Base-by-base conservation (phyloP, 495 filamentous ascomycete species). In the Lepidopterella palustris region DNA sequence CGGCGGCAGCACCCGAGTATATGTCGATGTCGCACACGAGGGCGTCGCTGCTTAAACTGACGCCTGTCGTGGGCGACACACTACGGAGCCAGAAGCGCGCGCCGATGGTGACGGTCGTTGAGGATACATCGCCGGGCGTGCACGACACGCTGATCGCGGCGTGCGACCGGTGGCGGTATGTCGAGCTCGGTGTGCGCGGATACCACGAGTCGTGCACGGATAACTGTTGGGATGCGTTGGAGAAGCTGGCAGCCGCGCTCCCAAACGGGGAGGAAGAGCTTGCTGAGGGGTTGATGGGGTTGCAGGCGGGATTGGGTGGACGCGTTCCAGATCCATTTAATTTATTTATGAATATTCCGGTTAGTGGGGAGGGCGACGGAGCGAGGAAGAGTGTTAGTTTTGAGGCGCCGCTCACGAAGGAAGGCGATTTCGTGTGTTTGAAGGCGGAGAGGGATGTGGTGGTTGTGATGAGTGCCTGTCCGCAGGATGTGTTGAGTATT, bases 291-390 rank as follows among this genome's bases (percentile, higher is more conserved):
- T 8, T 67, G 1, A 52, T 45, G 15, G 60, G 29, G 4, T 24
- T 64, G 32, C 60, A 64, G 54, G 53, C 53, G 15, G 21, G n/a
- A 25, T 40, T 65, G 4, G 62, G 61, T 10, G 61, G 59, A 4
- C 69, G 71, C 48, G 68, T 72, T 15, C 77, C 76, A 2, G 70
- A 72, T 53, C 77, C 76, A 1, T 63, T 79, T 6, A 79, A 79
- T 62, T 45, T 79, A 15, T 78, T 78, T 59, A 79, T 79, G 77
- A 78, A 79, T 58, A 75, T 78, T 20, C 64, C 74, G 0, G 61
- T 77, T 18, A 68, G 68, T 29, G 50, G 64, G 45, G 67, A 70
- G 40, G 72, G 72, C 0, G 64, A 60, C 15, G 48, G 75, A 3
- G 66, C 64, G n/a, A 62, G 39, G 31, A 40, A 59, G 26, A 59